phyloP scores from a whole-genome alignment of 768 basidiomycete genomes.

The Suillus tomentosus region DNA sequence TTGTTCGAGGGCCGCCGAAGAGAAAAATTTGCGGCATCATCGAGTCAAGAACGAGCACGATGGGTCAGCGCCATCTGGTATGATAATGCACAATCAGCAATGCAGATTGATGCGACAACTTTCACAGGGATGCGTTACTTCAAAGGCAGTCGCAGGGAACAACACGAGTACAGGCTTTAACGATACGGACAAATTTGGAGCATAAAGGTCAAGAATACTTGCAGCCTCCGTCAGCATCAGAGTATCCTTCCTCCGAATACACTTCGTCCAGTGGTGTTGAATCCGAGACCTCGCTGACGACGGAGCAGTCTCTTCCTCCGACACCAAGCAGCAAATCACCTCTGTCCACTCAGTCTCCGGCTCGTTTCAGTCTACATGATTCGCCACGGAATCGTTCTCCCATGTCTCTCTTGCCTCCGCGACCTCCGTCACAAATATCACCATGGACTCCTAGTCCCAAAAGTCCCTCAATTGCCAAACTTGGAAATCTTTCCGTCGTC shows the following conservation, averaged over 20 bases:
- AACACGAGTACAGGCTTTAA: constrained; percentile 11
- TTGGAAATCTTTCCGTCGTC: constrained; percentile 64
- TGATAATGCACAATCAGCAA: constrained; percentile 16
- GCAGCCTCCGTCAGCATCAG: constrained; percentile 18
- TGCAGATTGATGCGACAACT: constrained; percentile 5
- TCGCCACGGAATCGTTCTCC: constrained; percentile 7
- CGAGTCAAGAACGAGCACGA: constrained; percentile 62
- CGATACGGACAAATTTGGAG: constrained; percentile 23
- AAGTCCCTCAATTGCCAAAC: constrained; percentile 65
- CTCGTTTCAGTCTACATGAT: constrained; percentile 4
- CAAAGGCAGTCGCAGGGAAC: neutral
- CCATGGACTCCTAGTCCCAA: constrained; percentile 29
- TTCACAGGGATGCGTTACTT: constrained; percentile 60
- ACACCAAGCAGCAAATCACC: constrained; percentile 32
- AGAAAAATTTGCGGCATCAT: constrained; percentile 64
- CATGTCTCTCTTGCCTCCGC: constrained; percentile 25
- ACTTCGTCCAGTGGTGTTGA: constrained; percentile 27
- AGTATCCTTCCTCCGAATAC: constrained; percentile 29
- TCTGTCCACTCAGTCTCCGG: constrained; percentile 16
- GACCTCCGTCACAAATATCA: constrained; percentile 28
- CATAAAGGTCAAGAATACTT: constrained; percentile 8
- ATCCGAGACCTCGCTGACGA: constrained; percentile 5
- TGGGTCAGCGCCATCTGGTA: constrained; percentile 82
- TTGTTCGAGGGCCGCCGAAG: constrained; percentile 50
- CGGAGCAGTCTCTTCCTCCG: constrained; percentile 20